A percentile compares a stretch with the other conserved stretches of the same genome.
These are phyloP conservation scores for Neofusicoccum kwambonambiense DNA, from an alignment of 2,329 filamentous ascomycete species.

Conservation along the genomic window DNA sequence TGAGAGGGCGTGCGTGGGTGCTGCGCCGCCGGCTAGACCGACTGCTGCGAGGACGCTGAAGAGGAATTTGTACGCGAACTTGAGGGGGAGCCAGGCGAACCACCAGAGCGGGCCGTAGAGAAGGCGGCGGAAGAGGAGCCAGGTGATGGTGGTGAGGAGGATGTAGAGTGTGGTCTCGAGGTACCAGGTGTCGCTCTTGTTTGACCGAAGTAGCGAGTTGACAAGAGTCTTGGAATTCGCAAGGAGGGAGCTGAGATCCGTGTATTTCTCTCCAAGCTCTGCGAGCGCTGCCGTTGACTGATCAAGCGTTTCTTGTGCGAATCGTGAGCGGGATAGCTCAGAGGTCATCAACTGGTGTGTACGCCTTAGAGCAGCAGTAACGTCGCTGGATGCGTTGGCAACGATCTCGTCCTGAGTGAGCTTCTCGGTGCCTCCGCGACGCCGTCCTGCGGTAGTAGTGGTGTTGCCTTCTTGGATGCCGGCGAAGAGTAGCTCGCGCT, in stretches of 20 bases:
- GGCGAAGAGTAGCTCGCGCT: slow-evolving; percentile 73
- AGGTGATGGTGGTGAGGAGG: slow-evolving; percentile 71
- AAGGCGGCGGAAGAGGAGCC: slow-evolving; percentile 81
- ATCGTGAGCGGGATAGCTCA: slow-evolving; percentile 82
- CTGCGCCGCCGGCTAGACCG: slow-evolving; percentile 33
- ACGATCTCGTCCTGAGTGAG: slow-evolving; percentile 70
- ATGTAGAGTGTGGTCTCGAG: slow-evolving; percentile 86
- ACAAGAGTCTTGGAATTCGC: slow-evolving; percentile 72
- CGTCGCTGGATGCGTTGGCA: slow-evolving; percentile 73
- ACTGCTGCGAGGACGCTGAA: slow-evolving; percentile 57
- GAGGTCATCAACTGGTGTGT: slow-evolving; percentile 84
- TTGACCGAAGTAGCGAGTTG: slow-evolving; percentile 74
- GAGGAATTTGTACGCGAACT: slow-evolving; percentile 59
- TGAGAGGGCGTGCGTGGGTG: background rate
- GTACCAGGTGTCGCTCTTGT: slow-evolving; percentile 98
- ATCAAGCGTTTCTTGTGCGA: slow-evolving; percentile 83
- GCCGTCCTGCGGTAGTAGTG: slow-evolving; percentile 34
- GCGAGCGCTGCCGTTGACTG: slow-evolving; percentile 81
- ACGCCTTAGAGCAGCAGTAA: slow-evolving; percentile 78
- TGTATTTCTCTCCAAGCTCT: slow-evolving; percentile 78
- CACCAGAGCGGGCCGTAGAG: slow-evolving; percentile 90
- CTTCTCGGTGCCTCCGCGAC: slow-evolving; percentile 45
- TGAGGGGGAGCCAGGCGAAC: slow-evolving; percentile 81
- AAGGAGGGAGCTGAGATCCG: slow-evolving; percentile 73
- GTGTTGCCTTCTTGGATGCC: slow-evolving; percentile 53